Evolutionary conservation across 768 basidiomycete genomes (phyloP).

Genomic region (Suillus fuscotomentosus): DNA sequence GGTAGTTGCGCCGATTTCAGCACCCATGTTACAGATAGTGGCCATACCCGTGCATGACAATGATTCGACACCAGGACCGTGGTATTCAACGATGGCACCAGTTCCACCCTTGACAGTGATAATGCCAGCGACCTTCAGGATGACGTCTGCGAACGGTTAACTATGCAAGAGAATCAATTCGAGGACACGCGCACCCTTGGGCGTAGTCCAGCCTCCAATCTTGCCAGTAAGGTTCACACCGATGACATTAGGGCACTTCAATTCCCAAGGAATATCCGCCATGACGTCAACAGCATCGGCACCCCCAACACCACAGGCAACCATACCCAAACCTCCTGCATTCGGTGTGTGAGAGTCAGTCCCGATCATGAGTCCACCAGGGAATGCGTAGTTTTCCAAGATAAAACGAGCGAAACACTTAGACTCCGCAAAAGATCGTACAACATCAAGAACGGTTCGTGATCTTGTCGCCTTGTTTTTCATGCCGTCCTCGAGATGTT

Average conservation of each 20-base stretch:
- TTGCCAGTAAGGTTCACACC: conserved; percentile 96
- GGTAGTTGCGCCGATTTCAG: conserved; percentile 98
- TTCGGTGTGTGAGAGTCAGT: conserved; percentile 99
- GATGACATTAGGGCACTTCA: conserved; percentile 99
- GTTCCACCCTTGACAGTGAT: conserved; percentile 99
- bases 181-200: conserved; percentile 66
- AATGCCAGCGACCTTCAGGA: conserved; percentile 98
- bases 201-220: conserved; percentile 95
- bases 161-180: not conserved
- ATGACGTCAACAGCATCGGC: conserved; percentile 99
- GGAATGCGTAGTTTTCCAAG: conserved; percentile 99
- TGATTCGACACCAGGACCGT: conserved; percentile 90
- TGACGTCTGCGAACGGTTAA: conserved; percentile 64
- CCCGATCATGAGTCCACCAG: conserved; percentile 99
- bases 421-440: too few species aligned
- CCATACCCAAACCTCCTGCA: conserved; percentile 98
- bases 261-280: conserved; percentile 97
- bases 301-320: conserved; percentile 99
- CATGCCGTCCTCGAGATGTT: too few species aligned
- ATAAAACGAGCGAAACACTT: conserved; percentile 45
- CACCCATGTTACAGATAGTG: conserved; percentile 99
- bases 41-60: conserved; percentile 99
- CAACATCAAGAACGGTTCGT: too few species aligned
- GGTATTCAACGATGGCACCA: conserved; percentile 98
- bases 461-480: too few species aligned